A percentile compares a stretch with the other conserved stretches of the same genome.
Conservation (phyloP, 805 yeast genomes). For the Saccharomycopsis sp. region DNA sequence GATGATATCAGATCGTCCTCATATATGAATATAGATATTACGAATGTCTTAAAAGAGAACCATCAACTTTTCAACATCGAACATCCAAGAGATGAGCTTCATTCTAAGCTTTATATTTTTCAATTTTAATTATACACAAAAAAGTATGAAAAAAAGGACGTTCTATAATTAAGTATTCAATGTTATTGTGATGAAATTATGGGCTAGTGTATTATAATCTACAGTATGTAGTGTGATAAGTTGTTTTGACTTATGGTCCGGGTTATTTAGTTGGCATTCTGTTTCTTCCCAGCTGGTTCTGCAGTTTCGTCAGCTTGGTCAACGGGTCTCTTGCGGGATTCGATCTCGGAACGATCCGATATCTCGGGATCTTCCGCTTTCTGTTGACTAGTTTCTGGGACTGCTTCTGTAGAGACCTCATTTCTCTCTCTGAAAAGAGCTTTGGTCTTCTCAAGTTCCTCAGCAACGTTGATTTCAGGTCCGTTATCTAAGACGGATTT, state of each 20-base stretch:
- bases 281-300: not conserved
- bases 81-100: not conserved
- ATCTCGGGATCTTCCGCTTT: not conserved
- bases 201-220: too few relatives aligned
- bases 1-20: too few relatives aligned
- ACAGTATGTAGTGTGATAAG: too few relatives aligned
- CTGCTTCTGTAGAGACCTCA: not conserved
- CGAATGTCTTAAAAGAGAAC: too few relatives aligned
- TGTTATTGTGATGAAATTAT: too few relatives aligned
- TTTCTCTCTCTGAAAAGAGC: not conserved
- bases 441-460: slow-evolving; percentile 33
- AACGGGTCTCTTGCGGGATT: not conserved
- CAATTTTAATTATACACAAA: not conserved
- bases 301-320: not conserved
- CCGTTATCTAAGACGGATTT: slow-evolving; percentile 45
- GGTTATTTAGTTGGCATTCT: not conserved
- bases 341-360: not conserved
- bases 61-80: not conserved
- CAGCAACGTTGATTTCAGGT: slow-evolving; percentile 29
- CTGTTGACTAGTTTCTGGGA: not conserved
- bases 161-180: too few relatives aligned
- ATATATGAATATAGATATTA: too few relatives aligned
- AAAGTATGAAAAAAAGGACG: too few relatives aligned
- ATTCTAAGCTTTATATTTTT: not conserved
- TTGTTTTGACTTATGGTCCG: too few relatives aligned